Evolutionary conservation across 495 filamentous ascomycete species (phyloP).

Genomic region (Aspergillus homomorphus): DNA sequence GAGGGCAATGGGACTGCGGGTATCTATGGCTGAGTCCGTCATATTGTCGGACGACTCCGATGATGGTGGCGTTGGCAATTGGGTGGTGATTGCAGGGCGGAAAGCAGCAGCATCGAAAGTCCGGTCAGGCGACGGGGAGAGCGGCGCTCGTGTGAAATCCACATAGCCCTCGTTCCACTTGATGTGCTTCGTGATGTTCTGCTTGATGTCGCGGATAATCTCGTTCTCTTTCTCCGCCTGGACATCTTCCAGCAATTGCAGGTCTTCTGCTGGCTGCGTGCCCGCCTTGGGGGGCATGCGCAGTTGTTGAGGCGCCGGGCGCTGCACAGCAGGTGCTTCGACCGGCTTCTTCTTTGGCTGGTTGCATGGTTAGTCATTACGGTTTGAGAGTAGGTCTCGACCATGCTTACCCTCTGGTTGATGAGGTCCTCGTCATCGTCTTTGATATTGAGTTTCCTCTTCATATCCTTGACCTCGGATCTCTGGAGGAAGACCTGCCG

Average conservation of each 20-base stretch:
- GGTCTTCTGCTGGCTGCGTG: conserved; percentile 64
- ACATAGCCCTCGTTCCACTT: conserved; percentile 83
- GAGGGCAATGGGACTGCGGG: conserved; percentile 40
- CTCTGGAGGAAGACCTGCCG: conserved; percentile 77
- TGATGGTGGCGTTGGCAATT: conserved; percentile 82
- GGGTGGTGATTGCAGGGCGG: conserved; percentile 77
- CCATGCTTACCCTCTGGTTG: conserved; percentile 75
- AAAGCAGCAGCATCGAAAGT: conserved; percentile 59
- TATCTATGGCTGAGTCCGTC: conserved; percentile 45
- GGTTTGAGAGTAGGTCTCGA: neutral
- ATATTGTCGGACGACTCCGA: conserved; percentile 66
- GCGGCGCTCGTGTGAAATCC: conserved; percentile 76
- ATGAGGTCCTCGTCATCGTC: conserved; percentile 91
- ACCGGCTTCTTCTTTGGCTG: conserved; percentile 66
- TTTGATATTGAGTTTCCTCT: conserved; percentile 85
- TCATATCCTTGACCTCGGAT: conserved; percentile 74
- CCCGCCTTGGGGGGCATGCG: conserved; percentile 69
- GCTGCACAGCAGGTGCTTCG: conserved; percentile 54
- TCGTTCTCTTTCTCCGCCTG: conserved; percentile 79
- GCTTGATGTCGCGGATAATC: conserved; percentile 72
- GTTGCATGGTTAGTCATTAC: conserved; percentile 37
- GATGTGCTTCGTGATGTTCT: conserved; percentile 75
- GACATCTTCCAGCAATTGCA: conserved; percentile 70
- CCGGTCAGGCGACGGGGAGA: conserved; percentile 64
- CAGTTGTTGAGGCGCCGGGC: conserved; percentile 55